These are phyloP conservation scores for Calonectria pteridis DNA, from an alignment of 2,329 filamentous ascomycete genomes.

Conservation along the genomic window DNA sequence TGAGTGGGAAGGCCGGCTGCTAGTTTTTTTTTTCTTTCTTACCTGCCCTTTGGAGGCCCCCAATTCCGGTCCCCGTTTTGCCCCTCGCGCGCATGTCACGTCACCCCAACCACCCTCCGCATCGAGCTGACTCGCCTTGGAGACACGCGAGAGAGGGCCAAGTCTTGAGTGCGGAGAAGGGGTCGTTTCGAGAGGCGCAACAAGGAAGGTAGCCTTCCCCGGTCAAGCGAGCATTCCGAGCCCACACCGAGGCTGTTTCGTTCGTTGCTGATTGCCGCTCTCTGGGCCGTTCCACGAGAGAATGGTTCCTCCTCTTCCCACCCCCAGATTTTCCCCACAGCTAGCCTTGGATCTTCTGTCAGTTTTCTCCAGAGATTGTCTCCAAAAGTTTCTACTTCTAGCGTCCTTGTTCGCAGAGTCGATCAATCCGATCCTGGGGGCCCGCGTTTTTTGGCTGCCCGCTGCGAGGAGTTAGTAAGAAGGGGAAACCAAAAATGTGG, in stretches of 20 bases:
- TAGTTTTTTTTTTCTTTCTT: not conserved
- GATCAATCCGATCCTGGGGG: not conserved
- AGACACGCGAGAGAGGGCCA: no score
- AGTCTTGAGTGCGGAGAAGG: not conserved
- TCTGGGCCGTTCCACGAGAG: no score
- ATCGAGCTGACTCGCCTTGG: not conserved
- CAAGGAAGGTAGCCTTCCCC: conserved; percentile 9
- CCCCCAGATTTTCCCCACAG: conserved; percentile 18
- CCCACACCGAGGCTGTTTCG: conserved; percentile 18
- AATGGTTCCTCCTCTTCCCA: not conserved
- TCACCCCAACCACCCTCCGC: conserved; percentile 11
- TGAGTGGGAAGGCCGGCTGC: not conserved
- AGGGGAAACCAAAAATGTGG: conserved; percentile 40
- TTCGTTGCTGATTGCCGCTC: not conserved
- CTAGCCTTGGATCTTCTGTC: not conserved
- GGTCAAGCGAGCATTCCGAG: conserved; percentile 13
- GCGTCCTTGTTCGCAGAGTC: not conserved
- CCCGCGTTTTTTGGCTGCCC: not conserved
- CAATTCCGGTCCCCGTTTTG: not conserved
- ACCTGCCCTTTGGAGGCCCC: conserved; percentile 21
- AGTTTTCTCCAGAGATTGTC: conserved; percentile 9
- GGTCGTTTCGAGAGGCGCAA: not conserved
- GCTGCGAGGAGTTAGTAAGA: not conserved
- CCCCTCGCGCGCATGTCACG: conserved; percentile 14
- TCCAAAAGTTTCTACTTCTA: conserved; percentile 2